Evolutionary conservation across 495 filamentous ascomycete genomes (phyloP).

Genomic region (Penicillium samsonianum): DNA sequence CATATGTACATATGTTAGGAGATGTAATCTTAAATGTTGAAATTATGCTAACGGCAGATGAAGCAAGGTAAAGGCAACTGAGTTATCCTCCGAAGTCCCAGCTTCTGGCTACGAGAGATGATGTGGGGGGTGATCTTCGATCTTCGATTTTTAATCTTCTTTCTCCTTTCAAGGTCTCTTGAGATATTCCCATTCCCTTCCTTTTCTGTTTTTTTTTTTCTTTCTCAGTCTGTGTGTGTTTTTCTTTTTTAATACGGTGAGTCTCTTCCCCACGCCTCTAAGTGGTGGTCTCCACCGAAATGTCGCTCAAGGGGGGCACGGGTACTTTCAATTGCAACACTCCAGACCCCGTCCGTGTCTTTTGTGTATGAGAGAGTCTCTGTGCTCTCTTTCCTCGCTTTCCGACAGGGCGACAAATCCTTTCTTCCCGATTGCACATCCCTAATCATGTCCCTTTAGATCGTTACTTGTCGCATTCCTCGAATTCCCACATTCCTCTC

Average conservation of each 20-base stretch:
- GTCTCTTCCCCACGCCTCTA: constrained; percentile 25
- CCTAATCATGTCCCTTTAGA: constrained; percentile 26
- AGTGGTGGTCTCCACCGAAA: constrained; percentile 30
- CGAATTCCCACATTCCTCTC: constrained; percentile 13
- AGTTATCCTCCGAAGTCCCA: constrained; percentile 8
- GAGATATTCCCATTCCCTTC: constrained; percentile 1
- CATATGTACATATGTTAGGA: neutral
- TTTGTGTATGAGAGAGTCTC: constrained; percentile 7
- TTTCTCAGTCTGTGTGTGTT: neutral
- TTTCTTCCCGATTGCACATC: constrained; percentile 14
- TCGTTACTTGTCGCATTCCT: constrained; percentile 27
- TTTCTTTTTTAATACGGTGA: constrained; percentile 7
- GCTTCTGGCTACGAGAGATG: neutral
- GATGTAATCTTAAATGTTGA: neutral
- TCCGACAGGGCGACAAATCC: constrained; percentile 1
- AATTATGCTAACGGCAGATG: neutral
- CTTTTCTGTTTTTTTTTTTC: neutral
- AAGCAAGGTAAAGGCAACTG: constrained; percentile 9
- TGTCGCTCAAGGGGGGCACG: constrained; percentile 31
- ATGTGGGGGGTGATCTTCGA: constrained; percentile 11
- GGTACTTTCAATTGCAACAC: constrained; percentile 20
- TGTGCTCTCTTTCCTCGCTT: constrained; percentile 3
- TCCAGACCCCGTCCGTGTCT: constrained; percentile 16
- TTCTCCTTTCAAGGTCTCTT: constrained; percentile 11
- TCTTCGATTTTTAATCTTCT: constrained; percentile 16